A percentile compares a stretch with the other conserved stretches of the same genome.
Conservation (phyloP, 345 rosid species). For the Aurinia saxatilis region DNA sequence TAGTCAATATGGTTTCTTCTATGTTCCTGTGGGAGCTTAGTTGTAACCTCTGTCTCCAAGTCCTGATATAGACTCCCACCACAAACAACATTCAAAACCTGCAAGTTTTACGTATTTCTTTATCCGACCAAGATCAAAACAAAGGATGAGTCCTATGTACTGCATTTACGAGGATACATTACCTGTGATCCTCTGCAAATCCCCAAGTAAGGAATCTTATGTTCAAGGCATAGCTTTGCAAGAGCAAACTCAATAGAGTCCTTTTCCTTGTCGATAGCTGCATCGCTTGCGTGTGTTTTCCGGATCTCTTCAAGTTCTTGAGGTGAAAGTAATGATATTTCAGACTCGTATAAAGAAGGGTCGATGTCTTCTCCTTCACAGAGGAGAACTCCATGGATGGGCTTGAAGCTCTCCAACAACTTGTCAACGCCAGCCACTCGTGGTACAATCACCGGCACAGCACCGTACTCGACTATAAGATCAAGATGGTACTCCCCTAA, state of each 20-base stretch:
- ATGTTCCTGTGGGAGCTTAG: constrained; percentile 19
- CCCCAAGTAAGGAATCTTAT: constrained; percentile 77
- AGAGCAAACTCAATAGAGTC: constrained; percentile 72
- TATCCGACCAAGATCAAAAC: too few species aligned
- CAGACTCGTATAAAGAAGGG: constrained; percentile 62
- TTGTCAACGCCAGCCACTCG: constrained; percentile 69
- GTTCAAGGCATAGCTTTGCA: constrained; percentile 71
- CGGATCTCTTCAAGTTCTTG: constrained; percentile 71
- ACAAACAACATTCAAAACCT: constrained; percentile 75
- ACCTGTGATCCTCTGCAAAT: constrained; percentile 73
- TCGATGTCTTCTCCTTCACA: constrained; percentile 94
- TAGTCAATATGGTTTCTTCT: constrained; percentile 60
- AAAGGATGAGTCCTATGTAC: too few species aligned
- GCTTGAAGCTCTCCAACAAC: constrained; percentile 75
- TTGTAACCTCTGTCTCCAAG: constrained; percentile 49
- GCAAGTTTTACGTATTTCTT: constrained; percentile 2
- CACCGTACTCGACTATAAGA: constrained; percentile 70
- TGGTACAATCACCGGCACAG: constrained; percentile 81
- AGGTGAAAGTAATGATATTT: constrained; percentile 37
- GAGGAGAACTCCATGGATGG: constrained; percentile 88
- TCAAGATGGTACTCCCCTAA: constrained; percentile 93
- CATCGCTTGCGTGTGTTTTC: constrained; percentile 55
- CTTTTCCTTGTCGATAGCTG: constrained; percentile 70
- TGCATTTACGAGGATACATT: too few species aligned
- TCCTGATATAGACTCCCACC: constrained; percentile 84